Evolutionary conservation across 768 basidiomycete genomes (phyloP), one percentile per base, ranked within the genome.

Genomic region (Lactarius indigo): DNA sequence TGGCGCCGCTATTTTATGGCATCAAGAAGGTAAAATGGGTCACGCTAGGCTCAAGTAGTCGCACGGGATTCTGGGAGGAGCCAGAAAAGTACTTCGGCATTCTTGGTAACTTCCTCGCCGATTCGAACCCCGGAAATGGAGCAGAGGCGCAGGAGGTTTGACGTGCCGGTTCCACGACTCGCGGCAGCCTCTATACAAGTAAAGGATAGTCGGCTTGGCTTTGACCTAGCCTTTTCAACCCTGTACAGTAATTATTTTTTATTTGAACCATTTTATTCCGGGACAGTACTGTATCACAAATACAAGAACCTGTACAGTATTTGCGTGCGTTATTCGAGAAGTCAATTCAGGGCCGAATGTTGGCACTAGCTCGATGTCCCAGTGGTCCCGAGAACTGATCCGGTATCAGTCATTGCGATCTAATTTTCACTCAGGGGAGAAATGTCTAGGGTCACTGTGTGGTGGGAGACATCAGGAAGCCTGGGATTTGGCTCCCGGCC

Each of bases 21-120:
- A 50, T 50, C 47, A 4, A 26, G 12, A 50, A 50, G 47, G 47
- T 23, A 23, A 50, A 50, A 12, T 50, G 47, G 23, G 42, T 47
- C 28, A 64, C 72, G 2, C 63, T 67, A 54, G 47, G 55, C 31
- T 39, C 63, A 26, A 68, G 70, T n/a, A 64, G 64, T n/a, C 72
- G 72, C 59, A 63, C 66, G 59, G 60, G 68, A 17, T 59, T 61
- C 35, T 63, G 65, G 44, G 72, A 72, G 60, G 71, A 73, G 39
- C 64, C 63, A 12, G 70, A 65, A 9, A 64, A 61, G 54, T 72
- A 63, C 58, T 20, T 69, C 17, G 15, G 60, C 37, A 42, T 72
- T 37, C 31, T 72, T 28, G 66, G 67, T 7, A 62, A 70, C 18
- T 63, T 66, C n/a, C 65, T 66, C 56, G 17, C 20, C 8, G 61